Conservation (phyloP, 2,329 filamentous ascomycete genomes). For the Cadophora gregata region DNA sequence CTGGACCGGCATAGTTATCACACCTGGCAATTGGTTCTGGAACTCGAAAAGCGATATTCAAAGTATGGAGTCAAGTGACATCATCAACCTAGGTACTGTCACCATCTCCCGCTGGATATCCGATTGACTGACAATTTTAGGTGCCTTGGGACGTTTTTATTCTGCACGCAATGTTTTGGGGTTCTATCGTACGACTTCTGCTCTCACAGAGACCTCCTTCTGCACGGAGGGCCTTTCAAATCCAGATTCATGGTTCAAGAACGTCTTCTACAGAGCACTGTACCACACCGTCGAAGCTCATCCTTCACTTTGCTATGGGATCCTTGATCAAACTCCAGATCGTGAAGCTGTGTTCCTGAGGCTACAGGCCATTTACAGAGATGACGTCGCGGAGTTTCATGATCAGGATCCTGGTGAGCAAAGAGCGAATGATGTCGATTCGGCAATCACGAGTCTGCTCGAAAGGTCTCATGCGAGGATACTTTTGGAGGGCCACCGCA, state of each 20-base stretch:
- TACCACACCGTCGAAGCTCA: slow-evolving; percentile 7
- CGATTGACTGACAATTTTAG: background rate
- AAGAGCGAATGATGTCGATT: background rate
- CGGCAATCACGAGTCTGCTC: background rate
- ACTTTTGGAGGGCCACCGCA: slow-evolving; percentile 3
- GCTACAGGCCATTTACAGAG: background rate
- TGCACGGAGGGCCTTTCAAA: background rate
- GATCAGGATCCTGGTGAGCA: background rate
- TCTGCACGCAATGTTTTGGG: slow-evolving; percentile 14
- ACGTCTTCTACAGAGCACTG: slow-evolving; percentile 7
- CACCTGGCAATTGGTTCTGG: background rate
- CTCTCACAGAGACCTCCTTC: background rate
- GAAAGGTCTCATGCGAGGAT: slow-evolving; percentile 11
- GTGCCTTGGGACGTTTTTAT: slow-evolving; percentile 11
- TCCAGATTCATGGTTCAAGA: slow-evolving; percentile 8
- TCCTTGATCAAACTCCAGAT: slow-evolving; percentile 1
- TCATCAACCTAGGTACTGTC: slow-evolving; percentile 6
- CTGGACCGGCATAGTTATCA: background rate
- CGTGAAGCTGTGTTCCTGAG: slow-evolving; percentile 5
- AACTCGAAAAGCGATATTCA: background rate
- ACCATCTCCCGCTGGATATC: background rate
- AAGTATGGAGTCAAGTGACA: slow-evolving; percentile 9
- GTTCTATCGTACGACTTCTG: slow-evolving; percentile 12
- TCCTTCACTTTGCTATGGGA: slow-evolving; percentile 9
- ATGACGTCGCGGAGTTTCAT: slow-evolving; percentile 5